Conservation (phyloP, 495 filamentous ascomycete genomes). For the Astrocystis sublimbata region DNA sequence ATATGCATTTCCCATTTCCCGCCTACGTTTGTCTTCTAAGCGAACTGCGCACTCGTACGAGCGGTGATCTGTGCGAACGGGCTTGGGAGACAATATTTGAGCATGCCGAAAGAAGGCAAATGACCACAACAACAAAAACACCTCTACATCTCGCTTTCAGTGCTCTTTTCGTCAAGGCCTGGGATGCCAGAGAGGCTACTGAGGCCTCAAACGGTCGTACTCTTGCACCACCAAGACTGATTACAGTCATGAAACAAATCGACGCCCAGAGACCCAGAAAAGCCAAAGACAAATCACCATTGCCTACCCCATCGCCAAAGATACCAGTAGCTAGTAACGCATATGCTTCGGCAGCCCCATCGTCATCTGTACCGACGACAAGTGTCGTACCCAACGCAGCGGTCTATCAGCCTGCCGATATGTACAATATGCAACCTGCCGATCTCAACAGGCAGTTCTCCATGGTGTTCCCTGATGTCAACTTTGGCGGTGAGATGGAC, state of each 20-base stretch:
- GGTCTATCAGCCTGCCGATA: slow-evolving; percentile 25
- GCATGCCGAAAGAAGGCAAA: slow-evolving; percentile 49
- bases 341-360: slow-evolving; percentile 21
- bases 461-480: slow-evolving; percentile 37
- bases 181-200: slow-evolving; percentile 51
- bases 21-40: slow-evolving; percentile 55
- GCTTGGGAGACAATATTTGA: slow-evolving; percentile 53
- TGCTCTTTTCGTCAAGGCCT: slow-evolving; percentile 53
- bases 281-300: slow-evolving; percentile 25
- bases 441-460: slow-evolving; percentile 33
- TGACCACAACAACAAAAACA: slow-evolving; percentile 44
- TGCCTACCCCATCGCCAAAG: slow-evolving; percentile 34
- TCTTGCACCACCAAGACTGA: slow-evolving; percentile 42
- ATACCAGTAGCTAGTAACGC: slow-evolving; percentile 28
- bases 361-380: slow-evolving; percentile 19
- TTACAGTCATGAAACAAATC: slow-evolving; percentile 41
- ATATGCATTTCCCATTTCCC: slow-evolving; percentile 54
- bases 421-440: slow-evolving; percentile 27
- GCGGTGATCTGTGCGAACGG: slow-evolving; percentile 52
- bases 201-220: slow-evolving; percentile 43
- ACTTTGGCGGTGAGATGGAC: slow-evolving; percentile 44
- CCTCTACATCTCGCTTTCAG: slow-evolving; percentile 55
- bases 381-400: slow-evolving; percentile 18
- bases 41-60: slow-evolving; percentile 49
- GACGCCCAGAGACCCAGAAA: slow-evolving; percentile 28